These are phyloP conservation scores for Populus davidiana DNA, from an alignment of 345 rosid species.

Conservation along the genomic window DNA sequence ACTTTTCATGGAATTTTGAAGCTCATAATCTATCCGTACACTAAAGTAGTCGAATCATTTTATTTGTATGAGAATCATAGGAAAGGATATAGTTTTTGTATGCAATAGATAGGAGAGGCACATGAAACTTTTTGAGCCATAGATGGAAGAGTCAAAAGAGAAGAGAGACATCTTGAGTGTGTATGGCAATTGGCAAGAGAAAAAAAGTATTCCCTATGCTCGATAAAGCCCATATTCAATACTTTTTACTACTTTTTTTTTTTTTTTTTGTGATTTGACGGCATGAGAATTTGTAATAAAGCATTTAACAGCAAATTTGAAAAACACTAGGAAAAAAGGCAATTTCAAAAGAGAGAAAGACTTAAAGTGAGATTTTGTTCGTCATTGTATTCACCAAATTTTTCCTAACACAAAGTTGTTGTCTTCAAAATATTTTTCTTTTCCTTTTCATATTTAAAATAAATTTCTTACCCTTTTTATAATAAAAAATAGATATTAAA, in stretches of 20 bases:
- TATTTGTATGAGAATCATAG: neutral
- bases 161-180: constrained; percentile 18
- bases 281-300: neutral
- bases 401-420: neutral
- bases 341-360: constrained; percentile 15
- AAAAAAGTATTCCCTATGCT: constrained; percentile 13
- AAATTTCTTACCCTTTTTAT: neutral
- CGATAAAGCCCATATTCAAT: constrained; percentile 9
- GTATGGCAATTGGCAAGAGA: neutral
- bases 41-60: neutral
- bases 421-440: neutral
- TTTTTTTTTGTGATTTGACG: constrained; percentile 4
- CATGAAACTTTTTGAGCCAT: neutral
- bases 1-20: constrained; percentile 1
- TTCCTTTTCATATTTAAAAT: neutral
- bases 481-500: no score
- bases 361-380: constrained; percentile 19
- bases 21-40: neutral
- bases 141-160: constrained; percentile 20
- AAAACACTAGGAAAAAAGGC: neutral
- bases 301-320: constrained; percentile 2
- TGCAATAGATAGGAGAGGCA: neutral
- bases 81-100: neutral
- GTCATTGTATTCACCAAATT: neutral
- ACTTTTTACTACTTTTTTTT: neutral